Evolutionary conservation across 225 moss, liverwort and hornwort species (phyloP).

Genomic region (Antitrichia curtipendula): DNA sequence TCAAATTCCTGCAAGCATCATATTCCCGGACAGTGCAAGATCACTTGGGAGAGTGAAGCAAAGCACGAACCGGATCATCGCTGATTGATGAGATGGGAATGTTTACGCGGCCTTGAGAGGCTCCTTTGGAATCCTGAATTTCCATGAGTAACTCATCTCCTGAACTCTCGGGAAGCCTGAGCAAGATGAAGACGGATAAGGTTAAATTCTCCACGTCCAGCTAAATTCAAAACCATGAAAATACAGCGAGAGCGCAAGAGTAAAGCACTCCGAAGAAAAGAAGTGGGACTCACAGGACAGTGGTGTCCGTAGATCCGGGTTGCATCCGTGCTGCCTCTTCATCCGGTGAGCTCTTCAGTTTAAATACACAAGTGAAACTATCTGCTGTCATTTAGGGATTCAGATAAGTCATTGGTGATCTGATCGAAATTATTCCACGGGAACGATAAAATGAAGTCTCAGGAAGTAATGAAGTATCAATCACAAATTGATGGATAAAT

Average conservation of each 20-base stretch:
- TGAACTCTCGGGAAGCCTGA: slow-evolving; percentile 66
- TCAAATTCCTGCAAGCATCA: neutral
- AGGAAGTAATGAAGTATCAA: neutral
- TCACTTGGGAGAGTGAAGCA: neutral
- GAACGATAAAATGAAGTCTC: neutral
- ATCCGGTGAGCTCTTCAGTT: slow-evolving; percentile 76
- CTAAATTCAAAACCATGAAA: neutral
- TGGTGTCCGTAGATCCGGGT: slow-evolving; percentile 56
- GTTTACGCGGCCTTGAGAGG: slow-evolving; percentile 55
- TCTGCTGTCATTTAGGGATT: slow-evolving; percentile 32
- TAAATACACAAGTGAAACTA: slow-evolving; percentile 51
- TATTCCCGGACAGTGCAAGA: neutral
- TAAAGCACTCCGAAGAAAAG: neutral
- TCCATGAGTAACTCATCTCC: slow-evolving; percentile 87
- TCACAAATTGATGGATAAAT: neutral
- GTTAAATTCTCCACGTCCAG: neutral
- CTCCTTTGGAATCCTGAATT: slow-evolving; percentile 55
- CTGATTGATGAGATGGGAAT: slow-evolving; percentile 63
- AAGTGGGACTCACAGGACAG: slow-evolving; percentile 46
- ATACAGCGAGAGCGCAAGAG: neutral
- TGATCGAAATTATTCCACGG: neutral
- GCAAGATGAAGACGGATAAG: neutral
- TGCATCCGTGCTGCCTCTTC: slow-evolving; percentile 65
- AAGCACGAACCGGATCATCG: slow-evolving; percentile 63
- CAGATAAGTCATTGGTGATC: neutral